These are phyloP conservation scores for Chaetomium olivaceum DNA, from an alignment of 2,329 filamentous ascomycete genomes.

Conservation along the genomic window DNA sequence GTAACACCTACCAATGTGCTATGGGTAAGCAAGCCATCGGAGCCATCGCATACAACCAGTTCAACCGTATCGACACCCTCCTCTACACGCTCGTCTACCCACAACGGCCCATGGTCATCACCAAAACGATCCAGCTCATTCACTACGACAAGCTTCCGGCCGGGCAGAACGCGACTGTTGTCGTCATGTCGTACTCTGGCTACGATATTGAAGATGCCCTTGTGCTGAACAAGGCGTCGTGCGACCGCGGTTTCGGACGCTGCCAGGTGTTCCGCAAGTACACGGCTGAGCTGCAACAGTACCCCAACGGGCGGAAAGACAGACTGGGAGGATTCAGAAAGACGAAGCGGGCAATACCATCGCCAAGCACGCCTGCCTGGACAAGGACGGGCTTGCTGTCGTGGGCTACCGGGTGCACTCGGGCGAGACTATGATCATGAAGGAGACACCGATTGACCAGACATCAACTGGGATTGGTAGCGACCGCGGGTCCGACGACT, in stretches of 20 bases:
- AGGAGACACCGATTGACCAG: conserved; percentile 79
- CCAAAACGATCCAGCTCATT: conserved; percentile 91
- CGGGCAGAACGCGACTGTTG: conserved; percentile 94
- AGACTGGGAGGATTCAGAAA: conserved; percentile 63
- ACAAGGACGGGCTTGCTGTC: conserved; percentile 83
- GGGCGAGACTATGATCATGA: conserved; percentile 88
- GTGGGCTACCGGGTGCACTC: conserved; percentile 77
- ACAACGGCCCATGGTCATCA: conserved; percentile 96
- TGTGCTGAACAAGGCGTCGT: conserved; percentile 93
- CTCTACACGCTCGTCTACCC: conserved; percentile 97
- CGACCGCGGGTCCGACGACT: conserved; percentile 63
- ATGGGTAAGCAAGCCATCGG: conserved; percentile 99
- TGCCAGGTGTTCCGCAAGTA: conserved; percentile 99
- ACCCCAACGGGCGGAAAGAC: conserved; percentile 75
- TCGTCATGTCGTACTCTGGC: conserved; percentile 98
- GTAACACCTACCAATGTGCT: conserved; percentile 98
- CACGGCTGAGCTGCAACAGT: conserved; percentile 80
- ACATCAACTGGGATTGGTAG: conserved; percentile 69
- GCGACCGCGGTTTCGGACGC: conserved; percentile 91
- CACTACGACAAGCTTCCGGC: conserved; percentile 97
- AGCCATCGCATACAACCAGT: conserved; percentile 97
- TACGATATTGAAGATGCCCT: conserved; percentile 99
- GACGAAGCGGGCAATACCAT: conserved; percentile 64
- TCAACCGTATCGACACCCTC: conserved; percentile 92
- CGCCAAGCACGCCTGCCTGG: conserved; percentile 71